Percentiles rank a stretch among this genome's conserved stretches.
phyloP scores from a whole-genome alignment of 2,329 filamentous ascomycete genomes.

The Cryphonectria radicalis region DNA sequence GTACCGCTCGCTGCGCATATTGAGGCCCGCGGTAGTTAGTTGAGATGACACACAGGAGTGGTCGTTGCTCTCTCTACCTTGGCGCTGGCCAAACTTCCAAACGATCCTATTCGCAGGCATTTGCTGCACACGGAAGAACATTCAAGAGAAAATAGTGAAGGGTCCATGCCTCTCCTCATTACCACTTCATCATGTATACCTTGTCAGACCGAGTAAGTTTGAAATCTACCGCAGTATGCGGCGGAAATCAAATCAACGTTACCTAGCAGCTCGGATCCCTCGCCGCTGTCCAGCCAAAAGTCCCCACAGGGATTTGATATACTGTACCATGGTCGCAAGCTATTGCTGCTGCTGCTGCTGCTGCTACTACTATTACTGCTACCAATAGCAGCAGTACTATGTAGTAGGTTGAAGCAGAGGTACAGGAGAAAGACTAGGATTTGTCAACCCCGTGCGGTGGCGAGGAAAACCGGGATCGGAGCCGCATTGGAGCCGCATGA shows the following conservation, averaged over 20 bases:
- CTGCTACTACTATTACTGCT: neutral
- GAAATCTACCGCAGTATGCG: neutral
- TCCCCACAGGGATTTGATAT: neutral
- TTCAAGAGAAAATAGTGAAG: neutral
- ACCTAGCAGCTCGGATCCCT: neutral
- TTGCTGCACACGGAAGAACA: too few relatives aligned
- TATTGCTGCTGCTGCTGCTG: too few relatives aligned
- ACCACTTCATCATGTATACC: neutral
- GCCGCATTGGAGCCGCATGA: conserved; percentile 10
- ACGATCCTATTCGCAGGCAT: neutral
- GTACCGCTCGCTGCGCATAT: neutral
- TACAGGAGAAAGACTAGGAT: neutral
- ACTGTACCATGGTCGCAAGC: neutral
- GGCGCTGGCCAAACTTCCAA: neutral
- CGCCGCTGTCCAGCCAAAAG: neutral
- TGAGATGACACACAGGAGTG: neutral
- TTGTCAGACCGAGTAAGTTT: neutral
- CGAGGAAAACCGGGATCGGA: neutral
- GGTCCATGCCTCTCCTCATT: neutral
- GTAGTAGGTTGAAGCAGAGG: neutral
- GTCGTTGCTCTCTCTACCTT: neutral
- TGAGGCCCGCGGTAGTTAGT: neutral
- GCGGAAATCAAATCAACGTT: neutral
- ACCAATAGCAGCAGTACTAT: neutral
- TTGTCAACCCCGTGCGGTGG: conserved; percentile 2